phyloP scores from a whole-genome alignment of 768 basidiomycete genomes.

The Dictyophora rubrovolvata region DNA sequence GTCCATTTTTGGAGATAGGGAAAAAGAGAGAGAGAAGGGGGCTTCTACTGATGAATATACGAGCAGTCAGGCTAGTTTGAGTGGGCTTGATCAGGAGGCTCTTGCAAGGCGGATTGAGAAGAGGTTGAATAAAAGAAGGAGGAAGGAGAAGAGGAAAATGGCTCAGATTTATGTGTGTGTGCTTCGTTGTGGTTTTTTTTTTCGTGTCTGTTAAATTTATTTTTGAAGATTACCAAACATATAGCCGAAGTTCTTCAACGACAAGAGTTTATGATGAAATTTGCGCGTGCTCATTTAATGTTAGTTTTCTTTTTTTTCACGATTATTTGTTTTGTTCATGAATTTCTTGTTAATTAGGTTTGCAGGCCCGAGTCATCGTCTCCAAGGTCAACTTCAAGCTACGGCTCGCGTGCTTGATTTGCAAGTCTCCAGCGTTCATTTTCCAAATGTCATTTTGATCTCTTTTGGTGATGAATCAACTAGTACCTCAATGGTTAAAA shows the following conservation, averaged over 20 bases:
- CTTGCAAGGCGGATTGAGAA: not conserved
- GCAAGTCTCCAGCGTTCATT: conserved; percentile 26
- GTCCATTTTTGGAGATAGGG: conserved; percentile 11
- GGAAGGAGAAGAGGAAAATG: conserved; percentile 50
- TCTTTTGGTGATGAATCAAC: conserved; percentile 75
- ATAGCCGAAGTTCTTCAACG: conserved; percentile 51
- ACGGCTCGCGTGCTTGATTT: conserved; percentile 37
- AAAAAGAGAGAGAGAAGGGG: conserved; percentile 7
- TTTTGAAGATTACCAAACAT: conserved; percentile 62
- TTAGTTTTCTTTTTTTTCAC: conserved; percentile 10
- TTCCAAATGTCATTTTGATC: conserved; percentile 54
- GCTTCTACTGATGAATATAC: conserved; percentile 12
- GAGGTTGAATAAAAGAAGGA: conserved; percentile 25
- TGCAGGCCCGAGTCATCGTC: conserved; percentile 35
- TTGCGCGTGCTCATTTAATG: conserved; percentile 36
- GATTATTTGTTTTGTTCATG: not conserved
- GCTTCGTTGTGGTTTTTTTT: not conserved
- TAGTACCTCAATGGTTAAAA: conserved; percentile 71
- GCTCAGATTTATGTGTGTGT: conserved; percentile 64
- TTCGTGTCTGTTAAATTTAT: not conserved
- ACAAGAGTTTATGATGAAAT: conserved; percentile 37
- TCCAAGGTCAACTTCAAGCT: conserved; percentile 36
- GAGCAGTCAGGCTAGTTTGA: conserved; percentile 17
- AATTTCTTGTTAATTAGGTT: conserved; percentile 17
- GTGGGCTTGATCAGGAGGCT: conserved; percentile 19